phyloP scores from a whole-genome alignment of 331 rosid species.

The Dryas integrifolia region DNA sequence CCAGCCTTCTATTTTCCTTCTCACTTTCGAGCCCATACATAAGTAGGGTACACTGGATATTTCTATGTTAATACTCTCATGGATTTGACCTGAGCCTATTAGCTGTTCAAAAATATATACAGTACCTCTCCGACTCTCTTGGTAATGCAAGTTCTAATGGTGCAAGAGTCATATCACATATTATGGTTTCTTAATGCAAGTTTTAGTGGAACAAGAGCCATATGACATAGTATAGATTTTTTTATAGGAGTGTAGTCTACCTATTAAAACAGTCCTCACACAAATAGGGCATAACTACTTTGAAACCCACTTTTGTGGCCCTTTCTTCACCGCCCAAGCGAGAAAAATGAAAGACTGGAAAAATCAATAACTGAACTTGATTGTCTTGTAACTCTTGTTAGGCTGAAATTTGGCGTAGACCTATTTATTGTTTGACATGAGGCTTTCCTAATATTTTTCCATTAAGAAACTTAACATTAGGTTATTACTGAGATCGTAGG shows the following conservation, averaged over 20 bases:
- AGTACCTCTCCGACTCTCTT: neutral
- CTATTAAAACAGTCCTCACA: neutral
- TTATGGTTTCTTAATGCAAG: too few relatives aligned
- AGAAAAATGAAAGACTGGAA: neutral
- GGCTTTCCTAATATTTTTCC: too few relatives aligned
- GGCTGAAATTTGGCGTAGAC: too few relatives aligned
- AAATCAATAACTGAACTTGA: neutral
- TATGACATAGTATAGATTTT: too few relatives aligned
- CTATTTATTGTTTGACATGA: too few relatives aligned
- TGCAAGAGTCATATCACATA: neutral
- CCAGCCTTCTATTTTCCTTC: too few relatives aligned
- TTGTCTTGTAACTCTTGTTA: neutral
- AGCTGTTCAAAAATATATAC: neutral
- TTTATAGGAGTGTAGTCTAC: too few relatives aligned
- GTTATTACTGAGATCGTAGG: neutral
- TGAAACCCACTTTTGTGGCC: too few relatives aligned
- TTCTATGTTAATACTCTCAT: neutral
- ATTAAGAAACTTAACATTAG: neutral
- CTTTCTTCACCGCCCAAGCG: too few relatives aligned
- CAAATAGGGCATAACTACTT: neutral
- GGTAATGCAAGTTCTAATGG: too few relatives aligned
- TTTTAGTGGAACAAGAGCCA: too few relatives aligned
- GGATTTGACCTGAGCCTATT: neutral
- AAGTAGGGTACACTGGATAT: neutral
- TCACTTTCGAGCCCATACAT: neutral